These are phyloP conservation scores for Xylaria curta DNA, from an alignment of 495 filamentous ascomycete genomes.

Conservation along the genomic window DNA sequence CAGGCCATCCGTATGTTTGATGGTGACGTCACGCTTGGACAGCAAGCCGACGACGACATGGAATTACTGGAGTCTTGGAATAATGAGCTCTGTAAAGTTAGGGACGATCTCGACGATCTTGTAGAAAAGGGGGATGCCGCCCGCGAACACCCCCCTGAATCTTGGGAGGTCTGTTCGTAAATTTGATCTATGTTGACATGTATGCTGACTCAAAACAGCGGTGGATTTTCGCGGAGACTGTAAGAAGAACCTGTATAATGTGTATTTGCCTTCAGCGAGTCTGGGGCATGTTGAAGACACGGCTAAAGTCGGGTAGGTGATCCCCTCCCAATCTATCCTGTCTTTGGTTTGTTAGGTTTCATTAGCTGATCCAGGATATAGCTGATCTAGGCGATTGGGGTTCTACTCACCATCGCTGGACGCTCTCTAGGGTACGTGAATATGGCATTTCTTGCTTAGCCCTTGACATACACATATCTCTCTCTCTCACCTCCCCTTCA, in stretches of 20 bases:
- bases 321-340: not conserved
- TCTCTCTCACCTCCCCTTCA: not conserved
- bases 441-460: not conserved
- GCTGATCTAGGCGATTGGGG: conserved; percentile 29
- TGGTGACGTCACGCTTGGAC: conserved; percentile 42
- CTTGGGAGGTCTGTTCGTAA: conserved; percentile 35
- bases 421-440: conserved; percentile 26
- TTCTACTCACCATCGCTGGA: conserved; percentile 33
- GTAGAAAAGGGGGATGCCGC: conserved; percentile 24
- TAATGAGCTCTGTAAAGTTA: conserved; percentile 39
- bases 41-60: conserved; percentile 44
- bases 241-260: conserved; percentile 36
- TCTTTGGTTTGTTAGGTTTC: not conserved
- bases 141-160: conserved; percentile 31
- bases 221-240: conserved; percentile 37
- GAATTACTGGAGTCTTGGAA: conserved; percentile 42
- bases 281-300: conserved; percentile 30
- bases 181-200: not conserved
- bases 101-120: conserved; percentile 40
- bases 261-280: conserved; percentile 25
- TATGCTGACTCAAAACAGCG: conserved; percentile 26
- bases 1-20: conserved; percentile 49
- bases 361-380: not conserved
- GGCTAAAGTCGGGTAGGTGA: not conserved
- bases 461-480: not conserved